phyloP scores from a whole-genome alignment of 192 early-diverging fungal species.

The Coemansia sp. region DNA sequence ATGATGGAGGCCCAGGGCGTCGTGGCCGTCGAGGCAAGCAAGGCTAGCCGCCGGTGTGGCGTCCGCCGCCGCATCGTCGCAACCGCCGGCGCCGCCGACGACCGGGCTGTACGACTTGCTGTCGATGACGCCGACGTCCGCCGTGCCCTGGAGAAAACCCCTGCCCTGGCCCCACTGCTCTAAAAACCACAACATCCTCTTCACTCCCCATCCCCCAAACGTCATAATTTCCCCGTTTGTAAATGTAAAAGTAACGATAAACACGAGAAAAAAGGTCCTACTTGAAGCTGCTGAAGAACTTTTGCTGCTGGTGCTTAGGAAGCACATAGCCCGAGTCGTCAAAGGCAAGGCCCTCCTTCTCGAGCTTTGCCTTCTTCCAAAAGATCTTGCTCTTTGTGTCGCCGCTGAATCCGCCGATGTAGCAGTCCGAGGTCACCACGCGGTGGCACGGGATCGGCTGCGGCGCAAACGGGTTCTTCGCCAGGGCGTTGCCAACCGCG shows the following conservation, averaged over 20 bases:
- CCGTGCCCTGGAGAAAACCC: constrained; percentile 29
- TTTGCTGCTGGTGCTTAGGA: constrained; percentile 31
- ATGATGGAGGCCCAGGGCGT: constrained; percentile 75
- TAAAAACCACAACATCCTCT: constrained; percentile 7
- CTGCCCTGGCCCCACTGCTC: constrained; percentile 34
- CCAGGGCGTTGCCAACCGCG: constrained; percentile 67
- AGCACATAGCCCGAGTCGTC: constrained; percentile 57
- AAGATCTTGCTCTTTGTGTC: constrained; percentile 62
- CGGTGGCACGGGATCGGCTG: constrained; percentile 72
- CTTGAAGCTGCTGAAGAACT: constrained; percentile 60
- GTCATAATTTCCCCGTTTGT: background rate
- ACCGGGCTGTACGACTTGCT: constrained; percentile 39
- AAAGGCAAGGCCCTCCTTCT: constrained; percentile 64
- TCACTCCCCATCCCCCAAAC: background rate
- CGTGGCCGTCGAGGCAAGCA: constrained; percentile 40
- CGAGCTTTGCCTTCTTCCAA: constrained; percentile 67
- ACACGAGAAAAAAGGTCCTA: constrained; percentile 1
- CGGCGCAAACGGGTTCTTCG: constrained; percentile 69
- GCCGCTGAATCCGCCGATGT: constrained; percentile 71
- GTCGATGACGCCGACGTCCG: constrained; percentile 48
- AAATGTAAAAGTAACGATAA: background rate
- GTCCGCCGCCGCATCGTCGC: constrained; percentile 28
- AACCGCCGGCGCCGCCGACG: constrained; percentile 41
- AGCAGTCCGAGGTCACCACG: constrained; percentile 60
- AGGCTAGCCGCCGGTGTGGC: constrained; percentile 31